Base-by-base conservation (phyloP, 2,329 filamentous ascomycete species). In the Diaporthe amygdali region DNA sequence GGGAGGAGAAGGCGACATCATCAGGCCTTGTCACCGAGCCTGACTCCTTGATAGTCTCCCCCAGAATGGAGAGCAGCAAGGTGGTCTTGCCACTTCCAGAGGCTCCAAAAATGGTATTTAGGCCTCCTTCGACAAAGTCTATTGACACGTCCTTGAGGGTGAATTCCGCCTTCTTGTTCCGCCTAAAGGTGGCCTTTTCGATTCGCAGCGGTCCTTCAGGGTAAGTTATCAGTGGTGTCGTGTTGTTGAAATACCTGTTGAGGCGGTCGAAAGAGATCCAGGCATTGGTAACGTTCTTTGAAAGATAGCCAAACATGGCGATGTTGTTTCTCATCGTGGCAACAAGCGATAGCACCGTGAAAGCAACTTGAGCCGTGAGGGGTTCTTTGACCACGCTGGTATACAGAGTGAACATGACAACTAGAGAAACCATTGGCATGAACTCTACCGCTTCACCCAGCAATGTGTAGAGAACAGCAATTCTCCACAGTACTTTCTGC, bases 11-110 rank as follows among this genome's bases (percentile, higher is more conserved):
- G 0, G 87, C 88, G 34, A 90, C 81, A 69, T 89, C 88, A 25
- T 80, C 79, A 1, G 87, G 86, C 8, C 84, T 82, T 4, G 84
- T 85, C 22, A 89, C 82, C 20, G 78, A 76, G 20, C 87, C 88
- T 3, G 74, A 74, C 67, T 88, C 85, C 32, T 87, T 77, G 59
- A 88, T 81, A 1, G 87, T 87, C 76, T 90, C 88, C 14, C 88
- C 88, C 5, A 90, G 80, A 17, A 90, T 86, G 2, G 86, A 83
- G 66, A 87, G 78, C 30, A 90, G 79, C 2, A 90, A 78, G 0
- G 87, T 89, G 1, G 88, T 88, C 76, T 90, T 90, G 8, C 88
- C 88, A 72, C 86, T 85, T 9, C 88, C 88, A 41, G 87, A 89
- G 15, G 83, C 82, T 0, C 88, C 88, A 15, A 83, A 84, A 2